Base-by-base conservation (phyloP, 192 early-diverging fungal genomes). In the Backusella liffmaniae region DNA sequence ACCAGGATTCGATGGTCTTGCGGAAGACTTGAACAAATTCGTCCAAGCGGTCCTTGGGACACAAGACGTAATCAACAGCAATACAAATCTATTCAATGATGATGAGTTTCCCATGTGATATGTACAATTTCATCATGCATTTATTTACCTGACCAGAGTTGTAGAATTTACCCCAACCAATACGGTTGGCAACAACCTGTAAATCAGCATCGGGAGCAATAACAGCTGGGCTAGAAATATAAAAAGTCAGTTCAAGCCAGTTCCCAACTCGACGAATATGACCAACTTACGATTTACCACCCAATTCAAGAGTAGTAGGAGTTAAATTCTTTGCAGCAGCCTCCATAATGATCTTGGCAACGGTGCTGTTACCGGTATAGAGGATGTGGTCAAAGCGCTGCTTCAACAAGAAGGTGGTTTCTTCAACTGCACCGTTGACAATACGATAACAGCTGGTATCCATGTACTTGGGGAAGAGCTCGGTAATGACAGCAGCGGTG, bases 261-360 rank as follows among this genome's bases (percentile, higher is more conserved):
- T 26, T 26, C 62, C 51, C 36, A 37, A 30, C 51, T 53, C 72
- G 12, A 8, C 37, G 26, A 8, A 36, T 26, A 10, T 1, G 36
- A 1, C 3, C 32, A 2, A 75, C 75, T 76, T 69, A 88, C 86
- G 83, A 86, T 81, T 99, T 99, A 29, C 97, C 97, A 62, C 97
- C 97, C 29, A 99, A 90, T 84, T 98, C 97, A 46, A 99, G 88
- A 46, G 94, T 91, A 5, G 96, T 92, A n/a, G 92, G 91, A 4
- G 96, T 94, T 49, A 97, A 87, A 66, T 95, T 83, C 79, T 96
- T 92, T 18, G 93, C 91, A 29, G 96, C 96, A 26, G 96, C 96
- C 16, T 65, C 46, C 86, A 94, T 94, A 30, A 98, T 87, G 34
- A 96, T 88, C 75, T 90, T 92, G 44, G 92, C 97, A 36, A 99